Conservation (phyloP, 768 basidiomycete species). For the Phylloporus sp. region DNA sequence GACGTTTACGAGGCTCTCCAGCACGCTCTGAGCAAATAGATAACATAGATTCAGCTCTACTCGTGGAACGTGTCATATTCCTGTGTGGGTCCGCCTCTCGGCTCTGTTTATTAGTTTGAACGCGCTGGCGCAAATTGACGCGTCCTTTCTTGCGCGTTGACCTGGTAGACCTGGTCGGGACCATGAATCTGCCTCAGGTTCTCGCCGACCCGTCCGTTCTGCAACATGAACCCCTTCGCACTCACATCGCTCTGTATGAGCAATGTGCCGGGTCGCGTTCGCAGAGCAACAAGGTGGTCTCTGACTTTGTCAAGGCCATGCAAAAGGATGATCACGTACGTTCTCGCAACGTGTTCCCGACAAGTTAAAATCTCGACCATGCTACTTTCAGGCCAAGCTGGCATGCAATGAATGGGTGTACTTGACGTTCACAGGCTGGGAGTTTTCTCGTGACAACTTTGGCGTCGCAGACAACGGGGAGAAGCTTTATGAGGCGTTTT, state of each 20-base stretch:
- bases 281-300: not conserved
- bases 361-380: not conserved
- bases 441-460: not conserved
- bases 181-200: constrained; percentile 10
- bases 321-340: constrained; percentile 11
- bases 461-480: constrained; percentile 5
- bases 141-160: not conserved
- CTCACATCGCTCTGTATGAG: not conserved
- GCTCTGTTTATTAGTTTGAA: not conserved
- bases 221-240: constrained; percentile 19
- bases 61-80: not conserved
- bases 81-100: not conserved
- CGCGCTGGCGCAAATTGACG: not conserved
- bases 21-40: constrained; percentile 63
- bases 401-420: constrained; percentile 14
- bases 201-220: constrained; percentile 21
- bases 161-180: not conserved
- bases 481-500: constrained; percentile 18
- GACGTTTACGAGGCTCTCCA: constrained; percentile 97
- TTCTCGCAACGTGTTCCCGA: not conserved
- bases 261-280: not conserved
- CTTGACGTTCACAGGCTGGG: constrained; percentile 3
- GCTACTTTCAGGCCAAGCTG: constrained; percentile 8
- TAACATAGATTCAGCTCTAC: constrained; percentile 12
- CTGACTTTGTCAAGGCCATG: constrained; percentile 13